Conservation (phyloP, 106 monocot species). For the Phalaenopsis aphrodite region DNA sequence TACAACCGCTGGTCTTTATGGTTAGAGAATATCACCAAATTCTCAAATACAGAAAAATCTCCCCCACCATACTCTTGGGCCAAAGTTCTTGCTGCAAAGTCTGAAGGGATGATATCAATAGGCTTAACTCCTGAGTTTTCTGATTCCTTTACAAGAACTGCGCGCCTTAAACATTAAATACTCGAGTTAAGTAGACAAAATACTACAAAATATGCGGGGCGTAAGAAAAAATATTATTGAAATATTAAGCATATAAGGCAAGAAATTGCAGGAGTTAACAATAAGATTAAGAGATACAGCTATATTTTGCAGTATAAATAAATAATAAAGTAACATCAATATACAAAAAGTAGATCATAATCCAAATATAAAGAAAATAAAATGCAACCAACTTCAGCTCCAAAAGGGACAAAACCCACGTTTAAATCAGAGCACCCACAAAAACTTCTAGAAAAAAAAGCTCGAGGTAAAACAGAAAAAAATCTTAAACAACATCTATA, state of each 20-base stretch:
- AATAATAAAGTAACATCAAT: neutral
- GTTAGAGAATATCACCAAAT: constrained; percentile 73
- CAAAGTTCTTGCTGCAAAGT: constrained; percentile 65
- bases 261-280: neutral
- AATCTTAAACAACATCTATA: too few relatives aligned
- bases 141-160: constrained; percentile 77
- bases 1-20: constrained; percentile 86
- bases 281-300: neutral
- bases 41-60: constrained; percentile 54
- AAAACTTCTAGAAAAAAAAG: too few relatives aligned
- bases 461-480: too few relatives aligned
- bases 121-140: constrained; percentile 35
- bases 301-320: neutral
- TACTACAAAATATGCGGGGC: neutral
- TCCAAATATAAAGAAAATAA: neutral
- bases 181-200: neutral
- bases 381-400: neutral
- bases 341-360: neutral
- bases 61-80: constrained; percentile 96
- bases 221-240: neutral
- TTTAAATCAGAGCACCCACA: too few relatives aligned
- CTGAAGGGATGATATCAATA: constrained; percentile 52
- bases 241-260: neutral
- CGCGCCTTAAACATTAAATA: constrained; percentile 45
- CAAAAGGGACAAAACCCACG: too few relatives aligned